Evolutionary conservation across 257 asterid species (phyloP), one percentile per base, ranked within the genome.

Genomic region (Plantago ovata): DNA sequence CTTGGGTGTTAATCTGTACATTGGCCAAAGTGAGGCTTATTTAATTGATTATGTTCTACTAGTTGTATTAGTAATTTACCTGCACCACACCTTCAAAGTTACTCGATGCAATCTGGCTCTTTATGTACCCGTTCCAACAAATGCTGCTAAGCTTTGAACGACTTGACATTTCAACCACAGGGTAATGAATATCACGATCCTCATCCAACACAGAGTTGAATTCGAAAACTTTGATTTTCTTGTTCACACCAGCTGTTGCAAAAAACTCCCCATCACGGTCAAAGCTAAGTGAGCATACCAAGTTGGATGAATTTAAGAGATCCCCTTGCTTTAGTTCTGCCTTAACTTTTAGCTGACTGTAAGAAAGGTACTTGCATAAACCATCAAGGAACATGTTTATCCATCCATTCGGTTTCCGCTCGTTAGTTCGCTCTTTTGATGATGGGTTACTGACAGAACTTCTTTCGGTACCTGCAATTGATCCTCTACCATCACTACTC

Each of bases 1-100:
- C n/a, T n/a, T n/a, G n/a, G n/a, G n/a, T n/a, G n/a, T n/a, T 12
- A 50, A 12, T 4, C 23, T 50, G 56, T 20, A 22, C 11, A n/a
- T 20, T 36, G 6, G 15, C 28, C 24, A 49, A 49, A 16, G 28
- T 16, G 13, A 58, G 11, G 41, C 36, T 3, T 28, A 3, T 28
- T 28, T 6, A 28, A 28, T 28, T 28, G 36, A 3, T 3, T 28
- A 3, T 28, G 7, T 28, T 28, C 7, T 28, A 28, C 7, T 28
- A 28, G 13, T 22, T 18, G 18, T 32, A 13, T 6, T 50, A 28
- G 32, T 42, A 40, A 38, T 45, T 69, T 69, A 83, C 97, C 94
- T 89, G 99, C 75, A 93, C 99, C 46, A 82, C 89, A 61, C 99
- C 99, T 73, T 93, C 97, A 67, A 93, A 93, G 83, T 93, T 93